phyloP scores from a whole-genome alignment of 1,139 yeast species.

The Diutina pseudorugosa region DNA sequence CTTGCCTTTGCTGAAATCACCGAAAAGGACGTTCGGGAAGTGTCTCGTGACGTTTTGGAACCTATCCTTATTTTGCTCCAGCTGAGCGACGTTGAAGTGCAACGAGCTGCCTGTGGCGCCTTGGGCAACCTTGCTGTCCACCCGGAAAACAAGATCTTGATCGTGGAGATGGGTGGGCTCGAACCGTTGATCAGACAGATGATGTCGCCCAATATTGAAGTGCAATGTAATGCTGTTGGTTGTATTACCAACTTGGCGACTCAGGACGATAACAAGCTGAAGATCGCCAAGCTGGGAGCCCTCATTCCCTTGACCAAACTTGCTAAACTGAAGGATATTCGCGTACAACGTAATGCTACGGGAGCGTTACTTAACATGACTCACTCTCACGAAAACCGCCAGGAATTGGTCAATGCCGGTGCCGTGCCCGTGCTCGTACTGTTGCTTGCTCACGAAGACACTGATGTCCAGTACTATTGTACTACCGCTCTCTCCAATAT shows the following conservation, averaged over 20 bases:
- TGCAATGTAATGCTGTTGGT: slow-evolving; percentile 98
- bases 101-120: slow-evolving; percentile 98
- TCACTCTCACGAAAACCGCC: slow-evolving; percentile 92
- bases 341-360: slow-evolving; percentile 97
- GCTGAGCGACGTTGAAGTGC: slow-evolving; percentile 85
- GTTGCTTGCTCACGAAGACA: slow-evolving; percentile 75
- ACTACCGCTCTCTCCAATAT: slow-evolving; percentile 94
- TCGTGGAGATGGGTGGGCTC: slow-evolving; percentile 96
- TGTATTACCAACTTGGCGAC: slow-evolving; percentile 97
- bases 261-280: slow-evolving; percentile 93
- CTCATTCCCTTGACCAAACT: slow-evolving; percentile 84
- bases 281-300: slow-evolving; percentile 96
- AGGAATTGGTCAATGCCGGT: slow-evolving; percentile 93
- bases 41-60: slow-evolving; percentile 80
- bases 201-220: slow-evolving; percentile 96
- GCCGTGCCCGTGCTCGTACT: slow-evolving; percentile 95
- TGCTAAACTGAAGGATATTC: slow-evolving; percentile 85
- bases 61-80: slow-evolving; percentile 84
- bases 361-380: slow-evolving; percentile 98
- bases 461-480: slow-evolving; percentile 96
- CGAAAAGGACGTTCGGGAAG: slow-evolving; percentile 88
- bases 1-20: slow-evolving; percentile 97
- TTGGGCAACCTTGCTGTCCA: slow-evolving; percentile 94
- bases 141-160: slow-evolving; percentile 82
- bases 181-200: slow-evolving; percentile 94